Percentiles rank a stretch among this genome's conserved stretches.
phyloP scores from a whole-genome alignment of 164 flowering plant genomes.

The Kingdonia uniflora region DNA sequence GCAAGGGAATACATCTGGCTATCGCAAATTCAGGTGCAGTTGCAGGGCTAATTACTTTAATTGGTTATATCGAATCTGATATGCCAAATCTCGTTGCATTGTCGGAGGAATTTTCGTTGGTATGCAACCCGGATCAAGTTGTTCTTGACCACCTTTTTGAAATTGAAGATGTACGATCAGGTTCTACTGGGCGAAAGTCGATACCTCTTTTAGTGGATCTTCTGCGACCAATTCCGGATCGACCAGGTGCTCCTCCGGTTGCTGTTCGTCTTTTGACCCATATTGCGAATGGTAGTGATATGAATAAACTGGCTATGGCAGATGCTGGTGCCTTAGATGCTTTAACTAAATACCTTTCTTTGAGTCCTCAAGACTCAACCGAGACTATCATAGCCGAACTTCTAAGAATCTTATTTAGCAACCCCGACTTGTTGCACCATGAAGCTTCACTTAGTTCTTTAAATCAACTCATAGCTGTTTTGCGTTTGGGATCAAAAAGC shows the following conservation, averaged over 20 bases:
- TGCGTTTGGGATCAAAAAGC: constrained; percentile 69
- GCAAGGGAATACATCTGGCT: constrained; percentile 44
- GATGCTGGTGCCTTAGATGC: constrained; percentile 91
- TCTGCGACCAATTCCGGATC: constrained; percentile 77
- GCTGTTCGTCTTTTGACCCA: constrained; percentile 52
- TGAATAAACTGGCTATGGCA: constrained; percentile 70
- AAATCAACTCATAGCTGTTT: constrained; percentile 71
- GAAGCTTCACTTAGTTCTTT: constrained; percentile 59
- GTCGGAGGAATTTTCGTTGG: constrained; percentile 61
- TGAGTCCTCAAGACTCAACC: constrained; percentile 75
- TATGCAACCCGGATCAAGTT: constrained; percentile 55
- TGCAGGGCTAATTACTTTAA: constrained; percentile 48
- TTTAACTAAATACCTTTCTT: constrained; percentile 61
- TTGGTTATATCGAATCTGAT: constrained; percentile 63
- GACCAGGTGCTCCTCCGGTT: constrained; percentile 75
- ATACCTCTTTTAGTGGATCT: constrained; percentile 80
- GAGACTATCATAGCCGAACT: constrained; percentile 61
- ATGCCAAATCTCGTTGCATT: constrained; percentile 59
- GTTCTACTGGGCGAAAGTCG: constrained; percentile 62
- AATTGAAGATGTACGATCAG: constrained; percentile 66
- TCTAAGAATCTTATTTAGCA: constrained; percentile 57
- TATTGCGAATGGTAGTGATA: constrained; percentile 72
- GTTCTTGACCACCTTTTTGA: constrained; percentile 60
- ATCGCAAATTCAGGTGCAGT: constrained; percentile 81
- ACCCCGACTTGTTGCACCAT: constrained; percentile 47